Evolutionary conservation across 1,284 basidiomycete genomes (phyloP), one percentile per base, ranked within the genome.

Genomic region (Fistulinella cinereoalba): DNA sequence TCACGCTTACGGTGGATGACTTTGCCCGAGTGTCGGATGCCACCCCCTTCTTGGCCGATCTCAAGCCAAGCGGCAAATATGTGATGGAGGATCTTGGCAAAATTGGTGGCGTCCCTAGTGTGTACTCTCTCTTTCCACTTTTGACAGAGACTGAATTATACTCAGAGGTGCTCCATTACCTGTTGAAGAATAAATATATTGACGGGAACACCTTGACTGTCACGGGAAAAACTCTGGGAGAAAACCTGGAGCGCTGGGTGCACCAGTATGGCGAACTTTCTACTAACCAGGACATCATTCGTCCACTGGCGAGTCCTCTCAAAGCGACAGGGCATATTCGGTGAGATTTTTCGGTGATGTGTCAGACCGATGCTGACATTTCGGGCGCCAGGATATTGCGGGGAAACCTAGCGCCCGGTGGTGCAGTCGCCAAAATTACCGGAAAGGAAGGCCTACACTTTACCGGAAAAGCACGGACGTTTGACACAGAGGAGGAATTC

Each of bases 31-130:
- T 97, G 37, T 86, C 90, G 3, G 83, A 97, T 70, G 85, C 80
- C 58, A 92, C 92, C 1, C 96, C 96, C n/a, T 94, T 89, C 73
- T 79, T 98, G 13, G 92, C 92, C 25, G 92, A 99, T 64, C 77
- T 98, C 55, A 95, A 92, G 83, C 85, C 61, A 46, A 67, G 12
- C 23, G 94, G 94, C 22, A 88, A 88, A 72, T 97, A 95, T 69
- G 87, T 91, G 60, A 97, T 98, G 94, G 92, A 97, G 71, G 94
- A 98, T 65, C 77, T 99, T 27, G 91, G 97, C 75, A 82, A 79
- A 55, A 85, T 93, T 54, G 94, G 94, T 31, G 94, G 94, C 49
- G 86, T 95, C 52, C 94, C 94, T 0, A n/a, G n/a, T n/a, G n/a
- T n/a, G n/a, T n/a, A n/a, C n/a, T n/a, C n/a, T n/a, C n/a, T n/a